These are phyloP conservation scores for Podaxis mareebaensis DNA, from an alignment of 768 basidiomycete genomes.

Conservation along the genomic window DNA sequence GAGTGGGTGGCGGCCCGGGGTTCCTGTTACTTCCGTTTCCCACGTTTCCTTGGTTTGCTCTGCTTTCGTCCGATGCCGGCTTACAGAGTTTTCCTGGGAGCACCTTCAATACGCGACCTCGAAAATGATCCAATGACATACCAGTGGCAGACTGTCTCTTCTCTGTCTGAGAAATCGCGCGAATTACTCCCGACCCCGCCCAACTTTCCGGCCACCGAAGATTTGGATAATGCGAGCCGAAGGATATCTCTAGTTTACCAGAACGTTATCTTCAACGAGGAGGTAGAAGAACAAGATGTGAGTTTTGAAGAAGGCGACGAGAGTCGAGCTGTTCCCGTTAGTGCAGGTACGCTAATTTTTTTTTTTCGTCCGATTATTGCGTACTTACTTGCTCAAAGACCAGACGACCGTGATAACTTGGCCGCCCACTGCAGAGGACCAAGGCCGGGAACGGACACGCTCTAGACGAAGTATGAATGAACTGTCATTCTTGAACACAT, in stretches of 20 bases:
- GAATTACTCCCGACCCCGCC: slow-evolving; percentile 7
- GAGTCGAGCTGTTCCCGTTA: slow-evolving; percentile 10
- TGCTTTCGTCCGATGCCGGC: slow-evolving; percentile 19
- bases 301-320: slow-evolving; percentile 14
- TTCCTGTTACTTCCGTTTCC: too few species aligned
- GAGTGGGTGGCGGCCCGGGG: too few species aligned
- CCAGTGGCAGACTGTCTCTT: slow-evolving; percentile 26
- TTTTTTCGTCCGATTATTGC: neutral
- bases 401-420: slow-evolving; percentile 57
- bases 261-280: slow-evolving; percentile 67
- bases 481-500: slow-evolving; percentile 32
- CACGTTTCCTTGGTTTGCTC: too few species aligned
- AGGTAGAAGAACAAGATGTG: slow-evolving; percentile 22
- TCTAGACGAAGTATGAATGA: slow-evolving; percentile 19
- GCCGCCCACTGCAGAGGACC: slow-evolving; percentile 46
- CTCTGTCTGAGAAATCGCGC: slow-evolving; percentile 13
- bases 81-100: slow-evolving; percentile 58
- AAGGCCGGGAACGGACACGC: slow-evolving; percentile 17
- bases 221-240: slow-evolving; percentile 65
- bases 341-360: neutral
- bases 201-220: slow-evolving; percentile 24
- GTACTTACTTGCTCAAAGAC: slow-evolving; percentile 27
- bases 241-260: slow-evolving; percentile 71
- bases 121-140: slow-evolving; percentile 31
- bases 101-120: slow-evolving; percentile 39